A percentile compares a stretch with the other conserved stretches of the same genome.
phyloP scores from a whole-genome alignment of 2,329 filamentous ascomycete genomes.

The Colletotrichum sp. region DNA sequence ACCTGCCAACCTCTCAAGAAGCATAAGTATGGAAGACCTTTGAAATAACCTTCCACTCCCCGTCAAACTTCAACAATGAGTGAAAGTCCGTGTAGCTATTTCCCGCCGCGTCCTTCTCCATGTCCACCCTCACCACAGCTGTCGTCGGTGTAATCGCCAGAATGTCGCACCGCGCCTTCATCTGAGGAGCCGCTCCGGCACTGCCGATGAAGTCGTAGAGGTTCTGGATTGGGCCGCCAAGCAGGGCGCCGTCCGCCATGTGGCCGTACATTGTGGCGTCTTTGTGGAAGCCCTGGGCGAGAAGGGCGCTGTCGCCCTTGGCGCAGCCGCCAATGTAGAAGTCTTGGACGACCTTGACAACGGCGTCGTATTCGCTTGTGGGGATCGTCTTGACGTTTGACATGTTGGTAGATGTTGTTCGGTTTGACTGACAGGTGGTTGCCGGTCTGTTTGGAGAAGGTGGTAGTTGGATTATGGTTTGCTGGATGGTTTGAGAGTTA shows the following conservation, averaged over 20 bases:
- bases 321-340: not conserved
- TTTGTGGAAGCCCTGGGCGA: not conserved
- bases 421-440: not conserved
- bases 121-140: conserved; percentile 20
- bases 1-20: not conserved
- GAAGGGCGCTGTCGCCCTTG: not conserved
- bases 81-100: conserved; percentile 18
- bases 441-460: not conserved
- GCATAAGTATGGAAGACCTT: conserved; percentile 24
- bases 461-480: not conserved
- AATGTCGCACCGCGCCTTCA: conserved; percentile 17
- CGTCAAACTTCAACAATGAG: conserved; percentile 21
- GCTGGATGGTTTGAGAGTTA: not conserved
- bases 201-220: not conserved
- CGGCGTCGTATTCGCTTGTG: not conserved
- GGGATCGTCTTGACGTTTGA: not conserved
- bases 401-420: not conserved
- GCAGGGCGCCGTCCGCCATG: not conserved
- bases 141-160: conserved; percentile 22
- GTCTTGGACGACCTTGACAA: not conserved
- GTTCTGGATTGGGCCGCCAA: not conserved
- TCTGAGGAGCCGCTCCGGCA: not conserved
- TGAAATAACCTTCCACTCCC: conserved; percentile 14
- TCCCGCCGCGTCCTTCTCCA: conserved; percentile 14
- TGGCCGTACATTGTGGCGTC: not conserved